phyloP scores from a whole-genome alignment of 352 stramenopile genomes.

The Peronospora destructor region DNA sequence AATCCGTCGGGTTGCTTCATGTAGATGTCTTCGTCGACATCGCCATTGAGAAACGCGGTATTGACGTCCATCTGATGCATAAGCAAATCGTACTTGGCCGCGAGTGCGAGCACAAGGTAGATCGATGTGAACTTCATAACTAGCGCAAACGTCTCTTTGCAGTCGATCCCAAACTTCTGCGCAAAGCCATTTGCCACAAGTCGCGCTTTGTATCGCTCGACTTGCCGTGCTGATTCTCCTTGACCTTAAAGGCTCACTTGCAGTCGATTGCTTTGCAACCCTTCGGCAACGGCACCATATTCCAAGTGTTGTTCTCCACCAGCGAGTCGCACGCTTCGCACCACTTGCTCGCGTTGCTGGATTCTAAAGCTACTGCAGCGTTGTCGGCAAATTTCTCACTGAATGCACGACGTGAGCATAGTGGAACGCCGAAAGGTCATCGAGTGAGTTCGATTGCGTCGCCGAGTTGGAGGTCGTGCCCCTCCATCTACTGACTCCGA shows the following conservation, averaged over 20 bases:
- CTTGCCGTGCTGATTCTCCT: slow-evolving; percentile 11
- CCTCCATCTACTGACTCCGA: too few species aligned
- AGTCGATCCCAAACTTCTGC: background rate
- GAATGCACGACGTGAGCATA: slow-evolving; percentile 1
- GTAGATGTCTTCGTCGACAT: too few species aligned
- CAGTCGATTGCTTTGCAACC: slow-evolving; percentile 8
- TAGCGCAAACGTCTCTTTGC: too few species aligned
- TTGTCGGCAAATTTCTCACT: background rate
- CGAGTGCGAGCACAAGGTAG: too few species aligned
- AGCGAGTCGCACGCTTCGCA: slow-evolving; percentile 10
- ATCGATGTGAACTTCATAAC: background rate
- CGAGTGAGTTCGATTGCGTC: background rate
- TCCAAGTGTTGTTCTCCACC: slow-evolving; percentile 12
- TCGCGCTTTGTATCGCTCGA: slow-evolving; percentile 6
- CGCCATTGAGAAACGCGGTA: too few species aligned
- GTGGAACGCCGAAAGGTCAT: background rate
- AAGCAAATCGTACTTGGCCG: too few species aligned
- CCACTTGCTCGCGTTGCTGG: slow-evolving; percentile 3
- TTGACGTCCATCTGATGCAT: too few species aligned
- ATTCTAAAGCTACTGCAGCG: background rate
- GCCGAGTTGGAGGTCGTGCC: background rate
- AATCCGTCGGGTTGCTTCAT: too few species aligned
- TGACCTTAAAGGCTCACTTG: slow-evolving; percentile 10
- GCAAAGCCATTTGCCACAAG: background rate
- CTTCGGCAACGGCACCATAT: slow-evolving; percentile 1